These are phyloP conservation scores for Xylariaceae sp. DNA, from an alignment of 2,329 filamentous ascomycete genomes.

Conservation along the genomic window DNA sequence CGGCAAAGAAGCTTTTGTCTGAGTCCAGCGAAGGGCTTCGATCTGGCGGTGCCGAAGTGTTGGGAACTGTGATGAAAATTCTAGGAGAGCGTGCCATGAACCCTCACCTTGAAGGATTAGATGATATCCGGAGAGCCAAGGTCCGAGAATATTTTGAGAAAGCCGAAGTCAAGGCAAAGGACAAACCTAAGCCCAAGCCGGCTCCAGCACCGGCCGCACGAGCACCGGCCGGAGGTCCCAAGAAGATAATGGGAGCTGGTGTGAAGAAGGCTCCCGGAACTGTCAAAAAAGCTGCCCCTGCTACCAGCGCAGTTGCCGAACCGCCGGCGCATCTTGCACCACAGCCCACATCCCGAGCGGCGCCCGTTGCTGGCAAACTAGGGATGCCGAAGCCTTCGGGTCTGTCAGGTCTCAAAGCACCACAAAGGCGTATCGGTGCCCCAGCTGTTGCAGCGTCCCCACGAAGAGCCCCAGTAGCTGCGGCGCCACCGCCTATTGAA, in stretches of 20 bases:
- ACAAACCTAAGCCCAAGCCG: conserved; percentile 89
- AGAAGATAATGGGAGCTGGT: conserved; percentile 33
- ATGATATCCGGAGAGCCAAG: conserved; percentile 93
- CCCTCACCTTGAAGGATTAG: conserved; percentile 82
- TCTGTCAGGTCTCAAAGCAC: conserved; percentile 56
- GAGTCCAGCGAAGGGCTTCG: conserved; percentile 84
- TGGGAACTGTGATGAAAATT: conserved; percentile 97
- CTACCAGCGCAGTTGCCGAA: conserved; percentile 42
- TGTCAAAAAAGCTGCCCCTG: conserved; percentile 45
- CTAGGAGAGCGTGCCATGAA: conserved; percentile 96
- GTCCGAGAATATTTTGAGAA: conserved; percentile 85
- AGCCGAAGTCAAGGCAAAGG: conserved; percentile 82
- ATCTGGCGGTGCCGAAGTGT: conserved; percentile 83
- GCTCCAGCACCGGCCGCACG: conserved; percentile 57
- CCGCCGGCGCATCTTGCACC: conserved; percentile 51
- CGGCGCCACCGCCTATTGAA: conserved; percentile 48
- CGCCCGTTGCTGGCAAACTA: conserved; percentile 43
- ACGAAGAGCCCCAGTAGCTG: conserved; percentile 42
- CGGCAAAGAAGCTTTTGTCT: conserved; percentile 80
- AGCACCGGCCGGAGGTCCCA: conserved; percentile 41
- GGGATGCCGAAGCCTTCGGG: conserved; percentile 52
- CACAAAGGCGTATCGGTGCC: conserved; percentile 52
- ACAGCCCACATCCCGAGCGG: conserved; percentile 52
- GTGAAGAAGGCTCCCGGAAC: conserved; percentile 50
- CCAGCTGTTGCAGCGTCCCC: conserved; percentile 48